phyloP scores from a whole-genome alignment of 345 rosid genomes.

The Sonneratia caseolaris region DNA sequence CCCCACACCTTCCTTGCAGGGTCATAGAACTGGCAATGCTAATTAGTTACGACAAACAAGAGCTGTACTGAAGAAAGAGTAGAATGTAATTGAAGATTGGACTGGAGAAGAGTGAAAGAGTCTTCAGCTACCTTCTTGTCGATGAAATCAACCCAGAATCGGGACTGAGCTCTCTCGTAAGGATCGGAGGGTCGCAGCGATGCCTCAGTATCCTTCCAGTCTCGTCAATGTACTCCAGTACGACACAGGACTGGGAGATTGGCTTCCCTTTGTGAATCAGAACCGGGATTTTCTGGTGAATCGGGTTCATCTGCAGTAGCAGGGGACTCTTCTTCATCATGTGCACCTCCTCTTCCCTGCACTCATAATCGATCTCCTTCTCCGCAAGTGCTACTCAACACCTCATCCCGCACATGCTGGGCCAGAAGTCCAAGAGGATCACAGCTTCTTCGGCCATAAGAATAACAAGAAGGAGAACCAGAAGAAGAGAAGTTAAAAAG shows the following conservation, averaged over 20 bases:
- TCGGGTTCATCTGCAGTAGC: conserved; percentile 13
- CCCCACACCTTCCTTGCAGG: conserved; percentile 2
- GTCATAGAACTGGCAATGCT: conserved; percentile 14
- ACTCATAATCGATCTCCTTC: conserved; percentile 10
- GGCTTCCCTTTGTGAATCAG: conserved; percentile 11
- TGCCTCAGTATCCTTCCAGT: background rate
- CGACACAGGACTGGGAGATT: conserved; percentile 4
- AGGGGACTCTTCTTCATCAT: background rate
- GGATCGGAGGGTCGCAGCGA: conserved; percentile 7
- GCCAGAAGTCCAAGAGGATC: conserved; percentile 6
- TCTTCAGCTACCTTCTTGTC: conserved; percentile 6
- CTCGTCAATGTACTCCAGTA: conserved; percentile 13
- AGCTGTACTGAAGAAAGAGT: too few relatives aligned
- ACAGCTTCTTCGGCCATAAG: background rate
- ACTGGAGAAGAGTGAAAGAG: background rate
- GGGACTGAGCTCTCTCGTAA: conserved; percentile 7
- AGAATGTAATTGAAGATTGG: too few relatives aligned
- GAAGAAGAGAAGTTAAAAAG: too few relatives aligned
- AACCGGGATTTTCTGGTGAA: conserved; percentile 9
- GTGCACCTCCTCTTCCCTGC: conserved; percentile 5
- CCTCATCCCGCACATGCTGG: conserved; percentile 10
- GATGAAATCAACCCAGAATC: conserved; percentile 9
- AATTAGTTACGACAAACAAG: too few relatives aligned
- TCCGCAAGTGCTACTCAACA: conserved; percentile 4
- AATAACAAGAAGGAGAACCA: too few relatives aligned